Base-by-base conservation (phyloP, 106 monocot species). In the Apostasia ramifera region DNA sequence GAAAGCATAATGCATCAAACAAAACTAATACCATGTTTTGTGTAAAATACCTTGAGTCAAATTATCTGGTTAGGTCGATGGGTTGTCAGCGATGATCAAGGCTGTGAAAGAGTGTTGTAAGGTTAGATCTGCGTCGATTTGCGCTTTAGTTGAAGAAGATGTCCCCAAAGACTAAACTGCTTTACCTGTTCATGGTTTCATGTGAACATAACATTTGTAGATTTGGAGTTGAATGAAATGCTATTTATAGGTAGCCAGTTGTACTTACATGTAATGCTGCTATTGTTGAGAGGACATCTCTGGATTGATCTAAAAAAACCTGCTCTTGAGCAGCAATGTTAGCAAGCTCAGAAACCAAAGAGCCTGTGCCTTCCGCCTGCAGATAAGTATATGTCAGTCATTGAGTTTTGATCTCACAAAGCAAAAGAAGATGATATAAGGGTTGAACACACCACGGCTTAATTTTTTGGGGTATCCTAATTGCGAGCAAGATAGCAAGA, bases 221-320 rank as follows among this genome's bases (percentile, higher is more conserved):
- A 68, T 69, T 58, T 56, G 67, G 3, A 47, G 3, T 59, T 7
- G 11, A 38, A 56, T 6, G 60, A 55, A 67, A 50, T 10, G 4
- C 4, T 11, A 26, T 7, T 48, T 1, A 6, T 47, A 8, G 59
- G 7, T 13, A 13, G 43, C 6, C 26, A 26, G 44, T 3, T 8
- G 44, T 3, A 67, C 85, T 86, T 82, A 86, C 93, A 55, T 93
- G 83, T 69, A 89, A 57, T 38, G 72, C 72, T 55, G 84, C 84
- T 48, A 82, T 72, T 37, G 73, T 71, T 42, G 86, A 82, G 41
- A 93, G 67, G 56, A 93, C 68, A 53, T 84, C 80, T 58, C 80
- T 81, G 3, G 76, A 86, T 62, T 89, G 84, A 48, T 75, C 69
- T 74, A 93, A 71, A 66, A 89, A 74, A 49, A 72, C 77, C 68